phyloP scores from a whole-genome alignment of 768 basidiomycete genomes.

The Filobasidium wieringae region DNA sequence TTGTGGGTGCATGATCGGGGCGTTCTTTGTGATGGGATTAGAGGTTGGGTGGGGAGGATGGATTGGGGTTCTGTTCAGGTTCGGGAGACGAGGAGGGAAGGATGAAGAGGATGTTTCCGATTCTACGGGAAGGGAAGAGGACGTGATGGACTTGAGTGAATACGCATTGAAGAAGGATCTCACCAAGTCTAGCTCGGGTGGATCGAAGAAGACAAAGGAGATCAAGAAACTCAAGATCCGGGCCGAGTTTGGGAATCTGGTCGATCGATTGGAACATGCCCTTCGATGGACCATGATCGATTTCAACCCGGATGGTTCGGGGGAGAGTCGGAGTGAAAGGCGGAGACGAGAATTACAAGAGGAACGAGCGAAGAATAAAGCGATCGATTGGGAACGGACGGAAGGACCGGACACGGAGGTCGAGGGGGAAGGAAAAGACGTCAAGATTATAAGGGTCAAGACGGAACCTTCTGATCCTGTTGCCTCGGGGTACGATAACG shows the following conservation, averaged over 20 bases:
- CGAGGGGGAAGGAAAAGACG: neutral
- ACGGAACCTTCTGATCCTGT: constrained; percentile 19
- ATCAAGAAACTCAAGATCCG: neutral
- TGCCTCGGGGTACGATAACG: constrained; percentile 25
- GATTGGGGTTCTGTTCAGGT: neutral
- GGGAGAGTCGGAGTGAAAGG: neutral
- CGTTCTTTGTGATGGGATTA: constrained; percentile 39
- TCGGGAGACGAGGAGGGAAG: neutral
- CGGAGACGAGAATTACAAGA: neutral
- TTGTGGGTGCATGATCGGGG: constrained; percentile 33
- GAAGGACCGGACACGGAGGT: neutral
- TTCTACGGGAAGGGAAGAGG: neutral
- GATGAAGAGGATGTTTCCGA: neutral
- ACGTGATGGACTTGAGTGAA: neutral
- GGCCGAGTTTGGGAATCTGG: neutral
- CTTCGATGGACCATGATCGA: constrained; percentile 1
- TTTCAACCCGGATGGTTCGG: neutral
- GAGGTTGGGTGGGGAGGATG: constrained; percentile 24
- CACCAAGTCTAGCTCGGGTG: neutral
- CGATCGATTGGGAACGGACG: no score
- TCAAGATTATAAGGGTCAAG: neutral
- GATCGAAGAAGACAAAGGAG: neutral
- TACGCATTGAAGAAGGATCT: neutral
- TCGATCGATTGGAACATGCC: neutral
- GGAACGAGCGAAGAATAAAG: neutral